Evolutionary conservation across 31 red algal genomes (phyloP).

Genomic region (Asparagopsis taxiformis): DNA sequence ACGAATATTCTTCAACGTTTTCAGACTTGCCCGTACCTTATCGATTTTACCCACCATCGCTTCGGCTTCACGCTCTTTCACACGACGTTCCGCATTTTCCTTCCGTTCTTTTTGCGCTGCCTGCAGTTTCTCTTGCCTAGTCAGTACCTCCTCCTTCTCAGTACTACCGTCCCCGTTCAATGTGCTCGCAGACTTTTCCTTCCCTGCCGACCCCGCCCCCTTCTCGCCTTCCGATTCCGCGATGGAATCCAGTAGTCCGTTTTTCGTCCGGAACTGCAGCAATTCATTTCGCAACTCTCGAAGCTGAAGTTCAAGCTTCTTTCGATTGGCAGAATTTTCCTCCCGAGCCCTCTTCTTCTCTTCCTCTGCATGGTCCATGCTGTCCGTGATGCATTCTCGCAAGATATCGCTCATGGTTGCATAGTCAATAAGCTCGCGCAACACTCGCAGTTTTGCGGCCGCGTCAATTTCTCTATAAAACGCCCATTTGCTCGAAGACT

Average conservation of each 20-base stretch:
- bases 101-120: slow-evolving; percentile 38
- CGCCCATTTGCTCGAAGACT: slow-evolving; percentile 41
- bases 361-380: slow-evolving; percentile 51
- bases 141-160: slow-evolving; percentile 8
- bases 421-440: slow-evolving; percentile 61
- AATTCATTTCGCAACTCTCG: slow-evolving; percentile 24
- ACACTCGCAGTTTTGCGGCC: slow-evolving; percentile 36
- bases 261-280: slow-evolving; percentile 34
- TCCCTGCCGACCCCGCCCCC: slow-evolving; percentile 1
- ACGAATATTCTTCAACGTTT: slow-evolving; percentile 42
- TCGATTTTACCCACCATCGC: slow-evolving; percentile 48
- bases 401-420: slow-evolving; percentile 48
- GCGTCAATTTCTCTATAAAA: slow-evolving; percentile 44
- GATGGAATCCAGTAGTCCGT: slow-evolving; percentile 26
- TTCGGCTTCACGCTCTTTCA: slow-evolving; percentile 39
- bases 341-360: slow-evolving; percentile 53
- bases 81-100: slow-evolving; percentile 19
- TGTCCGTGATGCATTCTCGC: slow-evolving; percentile 32
- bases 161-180: not conserved
- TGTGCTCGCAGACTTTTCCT: not conserved
- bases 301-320: slow-evolving; percentile 40
- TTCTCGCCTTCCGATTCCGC: slow-evolving; percentile 25
- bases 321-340: slow-evolving; percentile 47
- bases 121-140: slow-evolving; percentile 34
- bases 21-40: slow-evolving; percentile 23